phyloP scores from a whole-genome alignment of 2,329 filamentous ascomycete genomes.

The Xylariaceae sp. region DNA sequence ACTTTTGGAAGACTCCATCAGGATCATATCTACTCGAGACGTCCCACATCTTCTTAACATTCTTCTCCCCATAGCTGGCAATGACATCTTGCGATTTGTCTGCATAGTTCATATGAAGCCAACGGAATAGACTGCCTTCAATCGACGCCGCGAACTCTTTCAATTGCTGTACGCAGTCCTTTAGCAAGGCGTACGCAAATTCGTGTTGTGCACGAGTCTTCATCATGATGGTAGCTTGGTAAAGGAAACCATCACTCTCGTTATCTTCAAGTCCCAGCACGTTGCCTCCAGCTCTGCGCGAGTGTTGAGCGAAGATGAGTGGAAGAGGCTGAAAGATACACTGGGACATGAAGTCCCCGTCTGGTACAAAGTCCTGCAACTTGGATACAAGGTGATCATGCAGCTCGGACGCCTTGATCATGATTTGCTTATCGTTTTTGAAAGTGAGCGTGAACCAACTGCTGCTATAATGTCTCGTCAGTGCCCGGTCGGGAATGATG shows the following conservation, averaged over 20 bases:
- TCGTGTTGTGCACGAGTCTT: slow-evolving; percentile 2
- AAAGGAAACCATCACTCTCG: slow-evolving; percentile 1
- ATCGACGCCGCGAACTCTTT: slow-evolving; percentile 1
- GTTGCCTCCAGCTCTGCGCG: slow-evolving; percentile 1
- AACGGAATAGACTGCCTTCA: slow-evolving; percentile 3
- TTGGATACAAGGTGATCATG: slow-evolving; percentile 6
- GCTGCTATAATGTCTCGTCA: slow-evolving; percentile 1
- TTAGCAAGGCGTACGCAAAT: not conserved
- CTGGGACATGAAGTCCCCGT: slow-evolving; percentile 15
- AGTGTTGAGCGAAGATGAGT: not conserved
- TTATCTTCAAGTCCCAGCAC: slow-evolving; percentile 6
- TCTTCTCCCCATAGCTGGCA: slow-evolving; percentile 8
- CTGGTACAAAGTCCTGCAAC: slow-evolving; percentile 1
- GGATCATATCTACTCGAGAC: slow-evolving; percentile 10
- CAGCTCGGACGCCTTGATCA: slow-evolving; percentile 7
- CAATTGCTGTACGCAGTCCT: not conserved
- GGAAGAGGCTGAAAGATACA: slow-evolving; percentile 16
- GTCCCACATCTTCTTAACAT: not conserved
- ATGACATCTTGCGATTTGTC: slow-evolving; percentile 4
- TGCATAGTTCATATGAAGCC: slow-evolving; percentile 12
- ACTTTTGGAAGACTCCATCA: slow-evolving; percentile 10
- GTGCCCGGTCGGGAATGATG: not conserved
- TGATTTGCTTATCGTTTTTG: slow-evolving; percentile 14
- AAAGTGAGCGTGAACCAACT: slow-evolving; percentile 14
- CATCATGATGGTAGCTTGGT: not conserved